These are phyloP conservation scores for Papiliotrema laurentii DNA, from an alignment of 1,284 basidiomycete genomes.

Conservation along the genomic window DNA sequence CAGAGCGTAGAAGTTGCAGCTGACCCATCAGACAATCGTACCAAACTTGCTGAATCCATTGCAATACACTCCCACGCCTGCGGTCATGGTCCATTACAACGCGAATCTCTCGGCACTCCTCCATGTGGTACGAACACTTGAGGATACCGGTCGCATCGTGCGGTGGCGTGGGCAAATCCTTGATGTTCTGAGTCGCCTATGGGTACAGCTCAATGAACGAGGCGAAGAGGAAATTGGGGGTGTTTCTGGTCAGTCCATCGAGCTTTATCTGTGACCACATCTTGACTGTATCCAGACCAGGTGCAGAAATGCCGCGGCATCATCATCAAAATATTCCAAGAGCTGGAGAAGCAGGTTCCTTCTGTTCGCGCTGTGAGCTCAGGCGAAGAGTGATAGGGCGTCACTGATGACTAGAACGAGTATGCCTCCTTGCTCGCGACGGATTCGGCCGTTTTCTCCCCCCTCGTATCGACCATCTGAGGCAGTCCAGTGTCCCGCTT, in stretches of 20 bases:
- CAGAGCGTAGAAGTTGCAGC: background rate
- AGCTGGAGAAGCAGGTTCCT: conserved; percentile 11
- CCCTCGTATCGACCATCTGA: background rate
- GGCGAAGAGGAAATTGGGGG: background rate
- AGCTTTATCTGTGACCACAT: too few relatives aligned
- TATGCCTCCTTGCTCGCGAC: background rate
- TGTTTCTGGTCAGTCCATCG: background rate
- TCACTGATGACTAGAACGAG: background rate
- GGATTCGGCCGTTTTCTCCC: background rate
- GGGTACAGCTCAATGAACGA: conserved; percentile 30
- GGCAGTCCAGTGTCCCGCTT: too few relatives aligned
- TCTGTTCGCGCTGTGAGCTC: conserved; percentile 10
- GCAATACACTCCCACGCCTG: conserved; percentile 32
- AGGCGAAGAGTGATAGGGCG: background rate
- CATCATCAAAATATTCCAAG: conserved; percentile 7
- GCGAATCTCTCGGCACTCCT: conserved; percentile 40
- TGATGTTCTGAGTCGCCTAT: conserved; percentile 30
- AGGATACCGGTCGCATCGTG: conserved; percentile 22
- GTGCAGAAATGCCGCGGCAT: background rate
- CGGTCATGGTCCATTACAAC: conserved; percentile 25
- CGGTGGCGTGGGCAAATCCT: conserved; percentile 47
- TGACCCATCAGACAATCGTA: conserved; percentile 32
- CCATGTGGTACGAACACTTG: conserved; percentile 19
- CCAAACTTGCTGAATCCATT: conserved; percentile 41
- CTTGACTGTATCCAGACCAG: too few relatives aligned